Percentiles rank a stretch among this genome's conserved stretches.
Conservation (phyloP, 1,284 basidiomycete genomes). For the Boletus sp. region DNA sequence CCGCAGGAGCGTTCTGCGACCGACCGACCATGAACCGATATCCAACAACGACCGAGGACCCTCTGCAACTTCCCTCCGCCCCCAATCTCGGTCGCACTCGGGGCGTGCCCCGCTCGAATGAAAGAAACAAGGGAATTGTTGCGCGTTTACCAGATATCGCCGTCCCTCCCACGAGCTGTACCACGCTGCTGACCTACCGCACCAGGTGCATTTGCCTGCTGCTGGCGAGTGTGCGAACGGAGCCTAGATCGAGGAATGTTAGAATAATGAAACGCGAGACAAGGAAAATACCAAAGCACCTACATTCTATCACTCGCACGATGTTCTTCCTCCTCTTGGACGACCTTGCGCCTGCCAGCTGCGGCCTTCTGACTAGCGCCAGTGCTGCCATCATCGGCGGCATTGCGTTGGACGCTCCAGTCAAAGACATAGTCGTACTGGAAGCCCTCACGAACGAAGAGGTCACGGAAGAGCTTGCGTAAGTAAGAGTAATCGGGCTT, state of each 20-base stretch:
- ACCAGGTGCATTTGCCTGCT: conserved; percentile 58
- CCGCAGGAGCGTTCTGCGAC: conserved; percentile 32
- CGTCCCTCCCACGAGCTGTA: conserved; percentile 59
- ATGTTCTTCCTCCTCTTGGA: conserved; percentile 79
- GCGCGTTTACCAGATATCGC: conserved; percentile 72
- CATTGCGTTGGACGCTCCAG: conserved; percentile 88
- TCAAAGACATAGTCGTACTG: conserved; percentile 99
- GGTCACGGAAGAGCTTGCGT: conserved; percentile 96
- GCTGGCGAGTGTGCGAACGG: conserved; percentile 82
- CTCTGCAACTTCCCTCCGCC: conserved; percentile 57
- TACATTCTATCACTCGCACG: conserved; percentile 80
- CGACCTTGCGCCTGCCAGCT: conserved; percentile 70
- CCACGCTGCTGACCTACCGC: conserved; percentile 65
- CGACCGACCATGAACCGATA: conserved; percentile 44
- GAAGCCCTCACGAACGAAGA: conserved; percentile 96
- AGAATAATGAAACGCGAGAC: conserved; percentile 20
- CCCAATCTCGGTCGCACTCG: conserved; percentile 65
- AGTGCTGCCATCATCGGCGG: conserved; percentile 64
- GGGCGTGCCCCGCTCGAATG: conserved; percentile 53
- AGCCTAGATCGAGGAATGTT: conserved; percentile 52
- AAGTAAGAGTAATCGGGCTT: conserved; percentile 98
- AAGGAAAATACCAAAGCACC: conserved; percentile 43
- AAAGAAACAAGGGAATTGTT: conserved; percentile 45
- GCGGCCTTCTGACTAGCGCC: conserved; percentile 62
- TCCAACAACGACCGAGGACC: conserved; percentile 55